Evolutionary conservation across 192 early-diverging fungal species (phyloP).

Genomic region (Backusella westeae): DNA sequence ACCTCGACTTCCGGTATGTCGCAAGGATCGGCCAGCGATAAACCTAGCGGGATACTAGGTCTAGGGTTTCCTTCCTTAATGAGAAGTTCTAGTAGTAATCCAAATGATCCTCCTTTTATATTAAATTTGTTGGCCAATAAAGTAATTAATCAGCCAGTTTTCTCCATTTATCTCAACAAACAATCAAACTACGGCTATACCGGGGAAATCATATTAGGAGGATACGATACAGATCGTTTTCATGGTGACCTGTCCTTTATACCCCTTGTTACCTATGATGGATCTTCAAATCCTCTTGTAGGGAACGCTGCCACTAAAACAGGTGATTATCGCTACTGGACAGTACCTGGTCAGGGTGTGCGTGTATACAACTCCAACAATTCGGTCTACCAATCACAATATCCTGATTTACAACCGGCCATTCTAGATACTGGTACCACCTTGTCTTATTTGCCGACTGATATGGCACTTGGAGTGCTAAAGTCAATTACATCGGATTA

Average conservation of each 20-base stretch:
- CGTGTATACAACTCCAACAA: not conserved
- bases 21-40: not conserved
- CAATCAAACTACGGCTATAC: slow-evolving; percentile 4
- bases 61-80: slow-evolving; percentile 28
- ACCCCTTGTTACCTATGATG: slow-evolving; percentile 20
- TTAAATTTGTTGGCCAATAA: slow-evolving; percentile 17
- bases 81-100: not conserved
- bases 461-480: not conserved
- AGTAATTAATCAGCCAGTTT: slow-evolving; percentile 22
- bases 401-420: slow-evolving; percentile 7
- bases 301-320: not conserved
- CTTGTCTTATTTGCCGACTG: slow-evolving; percentile 19
- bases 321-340: slow-evolving; percentile 20
- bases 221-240: slow-evolving; percentile 40
- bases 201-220: slow-evolving; percentile 51
- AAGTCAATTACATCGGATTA: not conserved
- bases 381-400: not conserved
- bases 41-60: slow-evolving; percentile 35
- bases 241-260: slow-evolving; percentile 44
- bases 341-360: slow-evolving; percentile 19
- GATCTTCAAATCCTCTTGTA: not conserved
- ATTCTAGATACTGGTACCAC: slow-evolving; percentile 34
- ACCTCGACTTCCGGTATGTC: slow-evolving; percentile 22
- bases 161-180: slow-evolving; percentile 26
- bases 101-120: slow-evolving; percentile 18